Base-by-base conservation (phyloP, 805 yeast species). In the Geotrichum ghanense region DNA sequence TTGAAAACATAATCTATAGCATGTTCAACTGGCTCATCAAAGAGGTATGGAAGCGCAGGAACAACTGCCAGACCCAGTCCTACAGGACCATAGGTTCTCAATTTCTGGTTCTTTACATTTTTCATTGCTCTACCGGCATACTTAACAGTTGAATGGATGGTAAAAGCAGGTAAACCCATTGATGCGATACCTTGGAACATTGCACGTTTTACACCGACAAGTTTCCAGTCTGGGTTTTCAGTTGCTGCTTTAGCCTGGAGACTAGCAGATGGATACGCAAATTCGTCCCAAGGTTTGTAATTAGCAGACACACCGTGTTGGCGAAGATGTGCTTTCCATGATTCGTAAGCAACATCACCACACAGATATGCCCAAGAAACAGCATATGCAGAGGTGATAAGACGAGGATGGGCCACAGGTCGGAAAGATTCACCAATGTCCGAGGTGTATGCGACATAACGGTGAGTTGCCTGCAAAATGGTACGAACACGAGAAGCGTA, bases 361-460 rank as follows among this genome's bases (percentile, higher is more conserved):
- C 81, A 56, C 20, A 84, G 70, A 58, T 84, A 84, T 1, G 75
- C 65, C 92, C 92, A 85, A 5, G 88, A 79, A 39, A 84, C 66
- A 31, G 78, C 86, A 60, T 84, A 84, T 23, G 90, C 81, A 2
- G 75, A 50, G 12, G 65, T 70, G 17, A 84, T 92, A n/a, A 81
- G 48, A 26, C 55, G 52, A 1, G 89, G 88, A 55, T 78, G 81
- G 3, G 85, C 89, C 9, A 84, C 81, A 1, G 92, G 92, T 45
- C 95, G 71, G 65, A 84, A 85, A 9, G 89, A 81, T 59, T 84
- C 95, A 25, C 95, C 95, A 55, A 84, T 78, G 60, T 84, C 95
- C 0, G 89, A 81, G 2, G 94, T 83, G 63, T 85, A 84, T 1
- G 95, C 95, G 22, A 84, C 85, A 57, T 84, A 85, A 56, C 94